A percentile compares a stretch with the other conserved stretches of the same genome.
phyloP scores from a whole-genome alignment of 2,329 filamentous ascomycete genomes.

The Fusarium oligoseptatum region DNA sequence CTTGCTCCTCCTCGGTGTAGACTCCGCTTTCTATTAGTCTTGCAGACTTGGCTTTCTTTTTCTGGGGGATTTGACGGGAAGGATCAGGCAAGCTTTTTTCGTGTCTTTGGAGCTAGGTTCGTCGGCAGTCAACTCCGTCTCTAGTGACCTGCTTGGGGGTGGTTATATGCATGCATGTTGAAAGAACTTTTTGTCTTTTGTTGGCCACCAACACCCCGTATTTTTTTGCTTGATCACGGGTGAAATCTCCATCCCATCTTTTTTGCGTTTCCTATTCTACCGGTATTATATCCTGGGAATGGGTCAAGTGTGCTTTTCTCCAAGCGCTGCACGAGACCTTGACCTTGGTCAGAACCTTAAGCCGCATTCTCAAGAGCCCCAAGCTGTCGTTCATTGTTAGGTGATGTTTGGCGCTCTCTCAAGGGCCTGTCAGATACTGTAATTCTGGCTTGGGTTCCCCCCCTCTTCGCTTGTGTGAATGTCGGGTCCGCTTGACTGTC shows the following conservation, averaged over 20 bases:
- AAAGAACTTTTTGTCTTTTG: not conserved
- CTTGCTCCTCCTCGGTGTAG: constrained; percentile 5
- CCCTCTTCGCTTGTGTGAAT: not conserved
- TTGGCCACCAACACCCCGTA: not conserved
- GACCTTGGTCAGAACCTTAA: not conserved
- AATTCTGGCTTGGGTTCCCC: not conserved
- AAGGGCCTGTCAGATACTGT: not conserved
- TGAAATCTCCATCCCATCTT: not conserved
- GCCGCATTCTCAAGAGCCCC: not conserved
- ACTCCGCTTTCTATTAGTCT: constrained; percentile 9
- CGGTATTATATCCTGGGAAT: not conserved
- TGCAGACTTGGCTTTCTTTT: not conserved
- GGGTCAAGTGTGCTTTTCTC: not conserved
- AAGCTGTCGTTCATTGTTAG: not conserved
- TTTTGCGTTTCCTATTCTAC: not conserved
- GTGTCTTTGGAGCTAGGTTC: not conserved
- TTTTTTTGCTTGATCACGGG: not conserved
- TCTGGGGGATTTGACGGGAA: not conserved
- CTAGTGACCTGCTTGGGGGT: not conserved
- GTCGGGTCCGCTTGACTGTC: not conserved
- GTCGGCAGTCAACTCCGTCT: constrained; percentile 5
- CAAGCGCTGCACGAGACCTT: not conserved
- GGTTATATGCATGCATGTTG: not conserved
- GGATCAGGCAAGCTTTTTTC: not conserved
- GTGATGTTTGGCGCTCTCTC: not conserved